phyloP scores from a whole-genome alignment of 257 asterid genomes.

The Asclepias syriaca region DNA sequence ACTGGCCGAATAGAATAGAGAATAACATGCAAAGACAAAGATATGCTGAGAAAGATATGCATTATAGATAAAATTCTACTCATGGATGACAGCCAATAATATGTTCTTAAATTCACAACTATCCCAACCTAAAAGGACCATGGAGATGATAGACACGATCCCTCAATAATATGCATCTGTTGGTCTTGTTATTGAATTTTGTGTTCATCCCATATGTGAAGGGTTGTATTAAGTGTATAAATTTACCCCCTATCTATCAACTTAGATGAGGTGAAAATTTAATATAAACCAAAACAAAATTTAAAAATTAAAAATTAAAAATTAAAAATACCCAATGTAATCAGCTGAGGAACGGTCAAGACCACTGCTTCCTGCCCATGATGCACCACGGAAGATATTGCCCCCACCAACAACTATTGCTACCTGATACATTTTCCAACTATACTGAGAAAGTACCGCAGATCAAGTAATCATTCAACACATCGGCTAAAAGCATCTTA shows the following conservation, averaged over 20 bases:
- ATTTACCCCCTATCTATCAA: too few relatives aligned
- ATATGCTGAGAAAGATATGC: not conserved
- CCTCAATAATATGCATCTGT: too few relatives aligned
- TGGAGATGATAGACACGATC: too few relatives aligned
- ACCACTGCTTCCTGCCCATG: conserved; percentile 87
- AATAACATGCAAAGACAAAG: not conserved
- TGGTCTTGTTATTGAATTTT: too few relatives aligned
- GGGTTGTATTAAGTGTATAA: too few relatives aligned
- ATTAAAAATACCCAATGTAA: conserved; percentile 66
- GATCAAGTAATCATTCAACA: not conserved
- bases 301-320: not conserved
- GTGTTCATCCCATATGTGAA: too few relatives aligned
- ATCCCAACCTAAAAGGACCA: not conserved
- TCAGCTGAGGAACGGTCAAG: conserved; percentile 96
- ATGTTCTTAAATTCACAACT: not conserved
- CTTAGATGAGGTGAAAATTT: too few relatives aligned
- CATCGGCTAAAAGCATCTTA: not conserved
- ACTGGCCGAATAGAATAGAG: not conserved
- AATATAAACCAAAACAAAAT: not conserved
- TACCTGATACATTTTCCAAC: conserved; percentile 43
- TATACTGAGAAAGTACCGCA: not conserved
- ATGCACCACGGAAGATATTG: conserved; percentile 84
- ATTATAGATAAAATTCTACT: not conserved
- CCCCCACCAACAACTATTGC: conserved; percentile 94
- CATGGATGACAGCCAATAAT: not conserved